Conservation (phyloP, 305 asterid species). For the Solanum hybrid region DNA sequence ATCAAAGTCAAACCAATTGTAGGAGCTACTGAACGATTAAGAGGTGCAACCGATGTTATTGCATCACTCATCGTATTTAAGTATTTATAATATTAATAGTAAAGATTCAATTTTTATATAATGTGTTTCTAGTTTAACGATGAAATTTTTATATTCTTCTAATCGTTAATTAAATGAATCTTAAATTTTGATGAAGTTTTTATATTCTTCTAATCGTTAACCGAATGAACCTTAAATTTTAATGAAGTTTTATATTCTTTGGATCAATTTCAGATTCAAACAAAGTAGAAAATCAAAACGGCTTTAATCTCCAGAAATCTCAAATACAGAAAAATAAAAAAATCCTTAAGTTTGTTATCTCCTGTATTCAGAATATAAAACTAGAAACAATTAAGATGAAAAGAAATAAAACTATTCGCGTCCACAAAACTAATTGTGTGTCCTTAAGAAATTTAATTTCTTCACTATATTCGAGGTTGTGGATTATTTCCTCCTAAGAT, state of each 20-base stretch:
- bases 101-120: neutral
- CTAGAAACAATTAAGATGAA: no score
- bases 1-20: neutral
- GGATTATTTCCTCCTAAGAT: no score
- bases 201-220: neutral
- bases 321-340: neutral
- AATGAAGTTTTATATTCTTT: no score
- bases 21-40: neutral
- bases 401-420: no score
- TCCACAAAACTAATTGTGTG: neutral
- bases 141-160: no score
- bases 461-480: rapidly evolving
- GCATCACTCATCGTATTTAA: neutral
- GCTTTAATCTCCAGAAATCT: neutral
- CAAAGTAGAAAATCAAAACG: neutral
- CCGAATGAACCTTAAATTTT: no score
- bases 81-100: no score
- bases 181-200: neutral
- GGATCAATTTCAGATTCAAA: neutral
- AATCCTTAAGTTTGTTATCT: neutral
- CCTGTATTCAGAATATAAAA: neutral
- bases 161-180: neutral
- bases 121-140: neutral
- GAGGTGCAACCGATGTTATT: neutral
- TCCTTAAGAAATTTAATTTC: neutral